These are phyloP conservation scores for Rubia tinctorum DNA, from an alignment of 305 asterid genomes.

Conservation along the genomic window DNA sequence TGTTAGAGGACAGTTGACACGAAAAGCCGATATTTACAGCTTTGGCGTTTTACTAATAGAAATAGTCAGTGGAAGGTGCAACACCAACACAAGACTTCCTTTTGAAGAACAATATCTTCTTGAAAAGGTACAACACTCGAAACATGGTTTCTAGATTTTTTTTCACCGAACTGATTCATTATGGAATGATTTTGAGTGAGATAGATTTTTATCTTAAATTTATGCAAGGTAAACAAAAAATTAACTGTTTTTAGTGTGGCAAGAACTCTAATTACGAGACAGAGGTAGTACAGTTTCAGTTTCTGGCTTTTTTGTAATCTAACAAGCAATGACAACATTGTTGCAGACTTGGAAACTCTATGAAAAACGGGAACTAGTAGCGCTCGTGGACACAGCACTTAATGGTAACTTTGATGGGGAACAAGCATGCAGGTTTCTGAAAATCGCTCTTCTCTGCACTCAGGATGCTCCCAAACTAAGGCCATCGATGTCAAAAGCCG, in stretches of 20 bases:
- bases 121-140: conserved; percentile 63
- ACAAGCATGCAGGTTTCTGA: conserved; percentile 74
- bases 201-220: too few relatives aligned
- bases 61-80: conserved; percentile 93
- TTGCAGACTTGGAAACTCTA: conserved; percentile 79
- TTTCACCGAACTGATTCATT: not conserved
- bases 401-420: conserved; percentile 74
- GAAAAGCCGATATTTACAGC: conserved; percentile 85
- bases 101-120: conserved; percentile 74
- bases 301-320: not conserved
- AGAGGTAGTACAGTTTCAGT: not conserved
- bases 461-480: conserved; percentile 89
- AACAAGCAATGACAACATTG: not conserved
- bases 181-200: not conserved
- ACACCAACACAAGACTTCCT: conserved; percentile 72
- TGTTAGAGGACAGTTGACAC: conserved; percentile 77
- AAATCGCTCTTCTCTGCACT: conserved; percentile 85
- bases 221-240: not conserved
- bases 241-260: not conserved
- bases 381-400: conserved; percentile 59
- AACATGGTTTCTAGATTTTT: not conserved
- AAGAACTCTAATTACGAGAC: not conserved
- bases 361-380: conserved; percentile 57
- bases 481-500: conserved; percentile 80
- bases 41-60: conserved; percentile 90